Evolutionary conservation across 73 alveolate species (phyloP), one percentile per base, ranked within the genome.

Genomic region (Tetrahymena malaccensis): DNA sequence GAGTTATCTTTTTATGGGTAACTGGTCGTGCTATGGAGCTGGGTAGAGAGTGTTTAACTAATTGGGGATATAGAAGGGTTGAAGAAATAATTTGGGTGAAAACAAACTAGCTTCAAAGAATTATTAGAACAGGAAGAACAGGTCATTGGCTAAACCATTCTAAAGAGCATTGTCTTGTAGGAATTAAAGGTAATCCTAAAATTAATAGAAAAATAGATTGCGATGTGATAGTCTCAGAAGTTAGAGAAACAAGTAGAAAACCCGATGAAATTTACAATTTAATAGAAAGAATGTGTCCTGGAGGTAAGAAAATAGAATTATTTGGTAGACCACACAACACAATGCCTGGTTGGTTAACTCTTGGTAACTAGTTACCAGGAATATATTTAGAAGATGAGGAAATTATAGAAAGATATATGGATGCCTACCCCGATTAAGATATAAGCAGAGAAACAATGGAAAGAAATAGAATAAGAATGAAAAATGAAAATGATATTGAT

Each of bases 1-100:
- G 99, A 40, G 97, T 98, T 85, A 98, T 99, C 35, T 99, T 99
- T 97, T 96, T 99, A 84, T 99, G 99, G 99, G 99, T 99, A 8
- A 99, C 99, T 4, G 99, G 99, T 3, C 94, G 99, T 43, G 99
- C 99, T 22, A 99, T 99, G 97, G 99, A 99, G 96, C 93, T 98
- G 25, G 99, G 99, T 12, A 97, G 99, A 94, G 99, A 99, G 85
- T 99, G 99, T 93, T 96, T 99, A 94, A 97, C 96, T 84, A 85
- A 96, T 21, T 98, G 99, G 99, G 99, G 99, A 21, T 97, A 98
- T 95, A 96, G 97, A 84, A 97, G 99, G 96, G 99, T 97, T 83
- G 99, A 98, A 94, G 99, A 99, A 97, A 94, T 99, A 85, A 99
- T 99, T 15, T 99, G 99, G 99, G 98, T 99, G 35, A 99, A 99